Evolutionary conservation across 2,329 filamentous ascomycete species (phyloP), one percentile per base, ranked within the genome.

Genomic region (Pseudogymnoascus sp.): DNA sequence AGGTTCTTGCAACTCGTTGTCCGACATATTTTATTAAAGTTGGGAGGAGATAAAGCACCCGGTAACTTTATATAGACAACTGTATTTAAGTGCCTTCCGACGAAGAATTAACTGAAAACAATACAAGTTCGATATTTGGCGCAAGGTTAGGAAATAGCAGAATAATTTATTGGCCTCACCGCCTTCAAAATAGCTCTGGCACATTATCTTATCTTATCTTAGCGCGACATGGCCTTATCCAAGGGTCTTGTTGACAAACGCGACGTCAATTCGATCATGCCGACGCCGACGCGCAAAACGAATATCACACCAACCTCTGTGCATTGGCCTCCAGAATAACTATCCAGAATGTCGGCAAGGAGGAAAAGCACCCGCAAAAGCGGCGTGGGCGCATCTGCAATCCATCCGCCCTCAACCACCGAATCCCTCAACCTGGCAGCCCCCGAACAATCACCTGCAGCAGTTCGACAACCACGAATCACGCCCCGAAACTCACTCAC

Each of bases 1-100:
- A 61, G 71, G 71, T 63, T 73, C 71, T 65, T 73, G 70, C 18
- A 72, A 36, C 29, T 66, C 57, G 29, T 67, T 62, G 59, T 70
- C 63, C 16, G 71, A 67, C 72, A 73, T 73, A 26, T 21, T 34
- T 11, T 34, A 57, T 21, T 5, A 18, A 3, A 34, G 10, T 57
- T 18, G 40, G 14, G 2, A 31, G 14, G 2, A 31, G 7, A 16
- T 54, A 10, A 54, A 31, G 14, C 16, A 54, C 2, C 1, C 29
- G n/a, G 29, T 34, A 14, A 12, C 4, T 12, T 14, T 18, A 57
- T 16, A 57, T n/a, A 21, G 26, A 18, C 5, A 18, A 5, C n/a
- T 34, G n/a, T 4, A 5, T 18, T 6, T 57, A 18, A 34, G 16
- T 11, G 51, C 29, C 16, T 21, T 34, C n/a, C 51, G 29, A 34